Base-by-base conservation (phyloP, 164 flowering plant species). In the Umbellularia californica region DNA sequence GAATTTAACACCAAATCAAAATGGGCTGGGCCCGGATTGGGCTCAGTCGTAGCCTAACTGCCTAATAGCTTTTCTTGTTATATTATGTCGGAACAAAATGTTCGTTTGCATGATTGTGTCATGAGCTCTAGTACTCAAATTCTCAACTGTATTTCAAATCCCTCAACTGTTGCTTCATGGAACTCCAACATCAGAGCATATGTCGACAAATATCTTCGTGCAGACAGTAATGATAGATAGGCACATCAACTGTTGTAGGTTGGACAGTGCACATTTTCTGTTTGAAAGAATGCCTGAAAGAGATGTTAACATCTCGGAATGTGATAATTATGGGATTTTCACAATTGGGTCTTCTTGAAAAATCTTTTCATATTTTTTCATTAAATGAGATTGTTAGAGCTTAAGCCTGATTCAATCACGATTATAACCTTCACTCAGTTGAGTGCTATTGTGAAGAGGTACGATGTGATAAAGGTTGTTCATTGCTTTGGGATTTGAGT, bases 251-350 rank as follows among this genome's bases (percentile, higher is more conserved):
- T 88, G 89, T 69, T 20, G 22, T 52, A 52, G 69, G 1, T 65
- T 84, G 30, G 83, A 79, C 4, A 67, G 24, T 72, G 89, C 88
- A 0, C 55, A 60, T 65, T 50, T 67, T 3, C 9, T 86, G 85
- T 91, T 91, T 52, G 86, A 84, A 13, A 72, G 74, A 83, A 88
- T 90, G 90, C 81, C 81, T 35, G 76, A 74, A 14, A 82, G 90
- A 73, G 91, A 89, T 71, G 77, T 83, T 17, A 78, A 28, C 89
- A 58, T 79, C 87, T 35, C 89, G 95, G 91, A 90, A 90, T 72
- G 88, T 77, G 1, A 84, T 89, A 76, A 73, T 89, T 58, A 33
- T 80, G 74, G 92, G 90, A 17, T 86, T 83, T 73, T 77, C 81
- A 58, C 86, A 82, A 14, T 41, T 33, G 76, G 87, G 87, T 50